Conservation (phyloP, 129 eudicot species). For the Centrapalus pauciflorus region DNA sequence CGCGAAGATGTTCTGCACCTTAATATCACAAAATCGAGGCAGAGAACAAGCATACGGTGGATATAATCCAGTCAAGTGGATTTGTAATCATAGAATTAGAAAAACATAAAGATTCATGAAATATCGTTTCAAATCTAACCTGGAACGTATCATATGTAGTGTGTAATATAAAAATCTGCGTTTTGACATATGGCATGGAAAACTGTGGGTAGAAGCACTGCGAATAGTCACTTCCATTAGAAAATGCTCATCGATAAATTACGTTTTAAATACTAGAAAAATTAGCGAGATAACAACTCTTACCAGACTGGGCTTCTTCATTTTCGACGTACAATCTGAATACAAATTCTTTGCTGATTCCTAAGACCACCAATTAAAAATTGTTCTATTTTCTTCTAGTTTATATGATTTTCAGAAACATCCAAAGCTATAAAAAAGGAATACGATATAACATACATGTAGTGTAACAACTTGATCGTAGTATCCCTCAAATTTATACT, state of each 20-base stretch:
- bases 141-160: constrained; percentile 33
- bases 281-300: not conserved
- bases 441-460: constrained; percentile 21
- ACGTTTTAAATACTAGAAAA: not conserved
- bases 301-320: constrained; percentile 30
- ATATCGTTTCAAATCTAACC: constrained; percentile 5
- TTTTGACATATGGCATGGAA: constrained; percentile 26
- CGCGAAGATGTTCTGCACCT: constrained; percentile 37
- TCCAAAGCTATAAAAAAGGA: too few relatives aligned
- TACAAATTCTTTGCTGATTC: constrained; percentile 32
- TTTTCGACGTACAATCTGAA: constrained; percentile 21
- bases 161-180: constrained; percentile 31
- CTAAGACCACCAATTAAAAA: constrained; percentile 15
- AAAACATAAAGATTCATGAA: not conserved
- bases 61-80: not conserved
- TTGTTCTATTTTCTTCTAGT: not conserved
- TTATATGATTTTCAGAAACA: not conserved
- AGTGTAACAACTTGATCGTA: constrained; percentile 13
- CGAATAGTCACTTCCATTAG: not conserved
- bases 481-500: constrained; percentile 19
- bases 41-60: not conserved
- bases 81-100: not conserved
- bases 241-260: not conserved
- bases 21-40: not conserved
- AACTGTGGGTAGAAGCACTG: constrained; percentile 44